Evolutionary conservation across 1,284 basidiomycete genomes (phyloP).

Genomic region (Bondarzewia mesenterica): DNA sequence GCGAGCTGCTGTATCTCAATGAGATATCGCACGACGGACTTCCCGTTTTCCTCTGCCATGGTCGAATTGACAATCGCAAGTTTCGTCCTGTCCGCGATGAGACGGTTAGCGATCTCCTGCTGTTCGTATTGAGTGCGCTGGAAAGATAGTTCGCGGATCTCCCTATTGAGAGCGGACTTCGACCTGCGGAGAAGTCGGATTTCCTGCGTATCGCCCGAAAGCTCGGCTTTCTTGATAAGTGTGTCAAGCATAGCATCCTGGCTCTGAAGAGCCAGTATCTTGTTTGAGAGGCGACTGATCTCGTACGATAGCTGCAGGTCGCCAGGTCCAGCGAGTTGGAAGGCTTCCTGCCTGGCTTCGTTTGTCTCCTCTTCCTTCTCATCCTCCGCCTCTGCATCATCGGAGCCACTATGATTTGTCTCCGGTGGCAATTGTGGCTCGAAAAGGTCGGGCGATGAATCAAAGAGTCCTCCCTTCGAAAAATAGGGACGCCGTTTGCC

Average conservation of each 20-base stretch:
- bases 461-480: conserved; percentile 3
- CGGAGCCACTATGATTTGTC: conserved; percentile 12
- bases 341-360: conserved; percentile 40
- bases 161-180: conserved; percentile 72
- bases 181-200: conserved; percentile 77
- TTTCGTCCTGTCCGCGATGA: conserved; percentile 72
- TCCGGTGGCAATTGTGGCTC: conserved; percentile 11
- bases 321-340: conserved; percentile 74
- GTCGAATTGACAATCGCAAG: conserved; percentile 76
- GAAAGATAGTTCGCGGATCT: conserved; percentile 79
- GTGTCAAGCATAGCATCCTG: conserved; percentile 82
- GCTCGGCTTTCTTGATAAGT: conserved; percentile 87
- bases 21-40: conserved; percentile 87
- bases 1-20: conserved; percentile 84
- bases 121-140: conserved; percentile 89
- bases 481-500: conserved; percentile 12
- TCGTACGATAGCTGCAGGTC: conserved; percentile 82
- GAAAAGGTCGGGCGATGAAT: conserved; percentile 2
- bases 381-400: conserved; percentile 28
- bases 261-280: conserved; percentile 68
- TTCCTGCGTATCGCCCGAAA: conserved; percentile 86
- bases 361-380: conserved; percentile 39
- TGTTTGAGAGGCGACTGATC: conserved; percentile 67
- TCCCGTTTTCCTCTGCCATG: conserved; percentile 74
- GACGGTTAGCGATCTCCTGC: conserved; percentile 79